A percentile compares a stretch with the other conserved stretches of the same genome.
Evolutionary conservation across 345 rosid species (phyloP).

Genomic region (Euphorbia tirucalli): DNA sequence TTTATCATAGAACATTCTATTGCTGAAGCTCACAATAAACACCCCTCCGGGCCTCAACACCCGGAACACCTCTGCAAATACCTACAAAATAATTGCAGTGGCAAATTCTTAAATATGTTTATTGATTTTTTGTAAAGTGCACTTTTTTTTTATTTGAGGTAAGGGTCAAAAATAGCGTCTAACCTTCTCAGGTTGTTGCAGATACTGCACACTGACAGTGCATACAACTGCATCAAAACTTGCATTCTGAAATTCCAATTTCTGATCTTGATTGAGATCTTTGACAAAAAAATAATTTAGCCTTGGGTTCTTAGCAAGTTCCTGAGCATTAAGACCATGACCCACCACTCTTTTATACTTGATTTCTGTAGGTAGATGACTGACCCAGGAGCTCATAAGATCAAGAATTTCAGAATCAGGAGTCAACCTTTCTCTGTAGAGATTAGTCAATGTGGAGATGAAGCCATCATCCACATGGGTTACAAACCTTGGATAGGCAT

Average conservation of each 20-base stretch:
- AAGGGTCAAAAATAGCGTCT: conserved; percentile 1
- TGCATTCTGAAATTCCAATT: conserved; percentile 45
- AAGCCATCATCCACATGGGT: conserved; percentile 80
- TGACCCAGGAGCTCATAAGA: conserved; percentile 92
- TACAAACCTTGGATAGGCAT: conserved; percentile 72
- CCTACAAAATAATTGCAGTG: conserved; percentile 30
- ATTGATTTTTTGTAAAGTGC: no score
- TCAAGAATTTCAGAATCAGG: conserved; percentile 73
- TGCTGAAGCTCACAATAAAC: conserved; percentile 85
- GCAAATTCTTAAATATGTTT: not conserved
- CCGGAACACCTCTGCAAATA: conserved; percentile 67
- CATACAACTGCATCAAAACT: conserved; percentile 77
- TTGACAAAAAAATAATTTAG: conserved; percentile 60
- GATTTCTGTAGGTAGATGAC: conserved; percentile 73
- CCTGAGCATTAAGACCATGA: conserved; percentile 91
- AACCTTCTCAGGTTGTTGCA: conserved; percentile 89
- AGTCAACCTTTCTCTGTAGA: conserved; percentile 55
- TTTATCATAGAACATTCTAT: conserved; percentile 85
- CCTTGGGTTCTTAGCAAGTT: conserved; percentile 72
- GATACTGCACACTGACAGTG: conserved; percentile 80
- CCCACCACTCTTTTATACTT: conserved; percentile 73
- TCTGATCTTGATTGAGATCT: conserved; percentile 65
- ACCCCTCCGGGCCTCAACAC: conserved; percentile 79
- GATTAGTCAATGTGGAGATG: conserved; percentile 60
- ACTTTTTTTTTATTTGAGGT: no score